Evolutionary conservation across 108 stramenopile genomes (phyloP), one percentile per base, ranked within the genome.

Genomic region (Heterococcus sp.): DNA sequence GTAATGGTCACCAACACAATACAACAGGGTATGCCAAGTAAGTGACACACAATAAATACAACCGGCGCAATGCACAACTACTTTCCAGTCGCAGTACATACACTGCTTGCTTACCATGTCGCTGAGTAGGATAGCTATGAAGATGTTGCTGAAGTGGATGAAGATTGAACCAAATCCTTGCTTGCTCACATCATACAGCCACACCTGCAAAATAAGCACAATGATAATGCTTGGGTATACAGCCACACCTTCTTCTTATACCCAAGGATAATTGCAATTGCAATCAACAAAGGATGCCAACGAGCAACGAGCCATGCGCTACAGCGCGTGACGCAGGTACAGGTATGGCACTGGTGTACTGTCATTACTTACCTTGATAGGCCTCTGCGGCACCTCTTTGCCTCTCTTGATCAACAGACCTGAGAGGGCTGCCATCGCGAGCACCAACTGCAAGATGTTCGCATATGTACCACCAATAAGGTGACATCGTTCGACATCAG

Each of bases 181-280:
- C 68, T 80, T 80, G 14, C 71, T 72, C 5, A 80, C 78, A 30
- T 80, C 78, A 46, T 80, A 80, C 38, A 80, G 58, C 78, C 78
- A 80, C 1, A 80, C 78, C 71, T 58, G 46, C 46, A 58, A 14
- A 8, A 58, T 21, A 58, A 21, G 46, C n/a, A n/a, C n/a, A n/a
- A n/a, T n/a, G n/a, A n/a, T n/a, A n/a, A n/a, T n/a, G n/a, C n/a
- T n/a, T n/a, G n/a, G n/a, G n/a, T n/a, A n/a, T n/a, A n/a, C n/a
- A n/a, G n/a, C n/a, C n/a, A n/a, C n/a, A n/a, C n/a, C n/a, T n/a
- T n/a, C n/a, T n/a, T n/a, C n/a, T n/a, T n/a, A n/a, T n/a, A n/a
- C n/a, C n/a, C n/a, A n/a, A n/a, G n/a, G n/a, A n/a, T n/a, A n/a
- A n/a, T n/a, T n/a, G n/a, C n/a, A n/a, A n/a, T n/a, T n/a, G n/a